phyloP scores from a whole-genome alignment of 768 basidiomycete species.

The Tylopilus cervinicoccineus region DNA sequence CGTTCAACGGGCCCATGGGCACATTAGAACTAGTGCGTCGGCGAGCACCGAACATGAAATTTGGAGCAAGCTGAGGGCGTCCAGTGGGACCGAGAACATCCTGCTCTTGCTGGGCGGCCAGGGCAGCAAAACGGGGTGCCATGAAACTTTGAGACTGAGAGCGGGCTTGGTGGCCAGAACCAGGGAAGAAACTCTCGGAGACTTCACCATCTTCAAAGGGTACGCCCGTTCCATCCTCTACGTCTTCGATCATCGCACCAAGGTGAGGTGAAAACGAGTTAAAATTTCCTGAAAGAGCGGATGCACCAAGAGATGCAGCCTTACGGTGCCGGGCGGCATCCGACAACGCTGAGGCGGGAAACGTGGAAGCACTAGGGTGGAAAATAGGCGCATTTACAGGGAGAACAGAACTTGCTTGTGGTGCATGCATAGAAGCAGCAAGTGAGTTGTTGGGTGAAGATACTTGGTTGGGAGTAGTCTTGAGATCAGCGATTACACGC shows the following conservation, averaged over 20 bases:
- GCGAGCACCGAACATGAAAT: constrained; percentile 82
- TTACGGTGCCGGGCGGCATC: constrained; percentile 74
- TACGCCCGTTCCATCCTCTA: constrained; percentile 52
- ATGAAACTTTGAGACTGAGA: constrained; percentile 82
- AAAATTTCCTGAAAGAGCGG: constrained; percentile 55
- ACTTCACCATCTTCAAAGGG: constrained; percentile 80
- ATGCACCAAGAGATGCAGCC: constrained; percentile 66
- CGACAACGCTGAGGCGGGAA: constrained; percentile 41
- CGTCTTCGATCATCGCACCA: constrained; percentile 81
- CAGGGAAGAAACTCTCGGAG: constrained; percentile 49
- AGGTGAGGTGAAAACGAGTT: constrained; percentile 76
- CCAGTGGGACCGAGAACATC: constrained; percentile 68
- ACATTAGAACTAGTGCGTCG: constrained; percentile 47
- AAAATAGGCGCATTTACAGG: constrained; percentile 69
- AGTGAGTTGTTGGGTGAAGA: constrained; percentile 38
- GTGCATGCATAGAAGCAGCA: constrained; percentile 42
- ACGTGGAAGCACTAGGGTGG: constrained; percentile 62
- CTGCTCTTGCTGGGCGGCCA: constrained; percentile 66
- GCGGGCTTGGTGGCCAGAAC: constrained; percentile 58
- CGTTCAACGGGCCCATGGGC: constrained; percentile 67
- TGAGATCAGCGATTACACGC: constrained; percentile 90
- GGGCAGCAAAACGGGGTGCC: constrained; percentile 83
- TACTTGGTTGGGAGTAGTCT: constrained; percentile 59
- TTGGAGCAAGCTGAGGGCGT: constrained; percentile 86
- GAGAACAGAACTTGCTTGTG: constrained; percentile 50